Percentiles rank a stretch among this genome's conserved stretches.
phyloP scores from a whole-genome alignment of 495 filamentous ascomycete species.

The Penicillium bialowiezense region DNA sequence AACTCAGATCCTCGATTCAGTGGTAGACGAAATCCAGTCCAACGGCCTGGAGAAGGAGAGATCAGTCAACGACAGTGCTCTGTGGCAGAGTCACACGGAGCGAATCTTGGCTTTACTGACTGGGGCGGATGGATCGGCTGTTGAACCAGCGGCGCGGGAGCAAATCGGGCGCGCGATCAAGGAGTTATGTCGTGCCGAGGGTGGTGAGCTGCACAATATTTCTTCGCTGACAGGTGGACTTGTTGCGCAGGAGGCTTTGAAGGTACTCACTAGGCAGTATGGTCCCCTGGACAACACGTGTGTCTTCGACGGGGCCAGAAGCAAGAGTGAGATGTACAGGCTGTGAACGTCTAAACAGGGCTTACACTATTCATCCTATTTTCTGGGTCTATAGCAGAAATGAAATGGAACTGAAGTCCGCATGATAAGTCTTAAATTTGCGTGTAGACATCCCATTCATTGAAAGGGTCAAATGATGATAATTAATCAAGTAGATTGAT shows the following conservation, averaged over 20 bases:
- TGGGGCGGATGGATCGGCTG: constrained; percentile 46
- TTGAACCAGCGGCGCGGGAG: constrained; percentile 33
- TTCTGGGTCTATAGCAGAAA: background rate
- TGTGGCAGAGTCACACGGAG: constrained; percentile 43
- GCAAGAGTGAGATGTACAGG: constrained; percentile 66
- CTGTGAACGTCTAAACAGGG: constrained; percentile 22
- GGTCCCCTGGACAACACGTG: constrained; percentile 91
- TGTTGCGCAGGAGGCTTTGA: constrained; percentile 93
- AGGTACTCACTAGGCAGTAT: constrained; percentile 95
- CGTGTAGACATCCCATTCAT: no score
- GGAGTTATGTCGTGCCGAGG: constrained; percentile 72
- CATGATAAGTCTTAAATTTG: no score
- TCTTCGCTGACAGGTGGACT: constrained; percentile 88
- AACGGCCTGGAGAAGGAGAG: constrained; percentile 12
- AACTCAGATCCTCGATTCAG: constrained; percentile 60
- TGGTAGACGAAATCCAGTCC: constrained; percentile 41
- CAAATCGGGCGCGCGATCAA: constrained; percentile 52
- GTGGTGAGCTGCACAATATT: constrained; percentile 91
- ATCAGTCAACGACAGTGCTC: constrained; percentile 34
- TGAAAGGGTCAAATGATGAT: no score
- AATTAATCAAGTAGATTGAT: no score
- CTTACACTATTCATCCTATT: no score
- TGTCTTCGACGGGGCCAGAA: constrained; percentile 85
- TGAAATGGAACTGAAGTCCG: background rate
- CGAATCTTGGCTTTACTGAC: constrained; percentile 39